Percentiles rank a stretch among this genome's conserved stretches.
Evolutionary conservation across 139 green algal genomes (phyloP).

Genomic region (Chlamydomonas eustigma): DNA sequence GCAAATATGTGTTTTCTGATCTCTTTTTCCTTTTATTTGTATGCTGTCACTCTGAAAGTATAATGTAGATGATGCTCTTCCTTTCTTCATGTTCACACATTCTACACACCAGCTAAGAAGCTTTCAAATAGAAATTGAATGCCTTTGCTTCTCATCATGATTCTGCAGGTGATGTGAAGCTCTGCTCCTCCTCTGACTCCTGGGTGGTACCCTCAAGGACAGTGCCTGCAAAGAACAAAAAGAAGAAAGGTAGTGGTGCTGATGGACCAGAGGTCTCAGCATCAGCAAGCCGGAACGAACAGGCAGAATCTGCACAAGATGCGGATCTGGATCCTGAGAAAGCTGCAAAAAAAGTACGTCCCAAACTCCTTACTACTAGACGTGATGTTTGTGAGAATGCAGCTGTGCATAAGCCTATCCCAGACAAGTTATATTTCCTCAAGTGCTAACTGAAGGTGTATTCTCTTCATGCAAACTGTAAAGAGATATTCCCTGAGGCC

Average conservation of each 20-base stretch:
- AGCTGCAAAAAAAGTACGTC: conserved; percentile 67
- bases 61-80: background rate
- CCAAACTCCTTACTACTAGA: background rate
- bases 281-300: too few relatives aligned
- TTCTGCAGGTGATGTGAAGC: conserved; percentile 29
- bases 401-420: background rate
- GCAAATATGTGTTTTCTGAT: background rate
- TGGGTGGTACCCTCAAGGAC: conserved; percentile 39
- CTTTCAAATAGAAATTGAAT: background rate
- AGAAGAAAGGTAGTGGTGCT: conserved; percentile 43
- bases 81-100: background rate
- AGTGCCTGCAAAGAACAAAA: conserved; percentile 33
- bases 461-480: background rate
- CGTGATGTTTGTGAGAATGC: background rate
- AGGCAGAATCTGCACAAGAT: background rate
- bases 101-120: background rate
- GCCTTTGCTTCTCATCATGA: background rate
- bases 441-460: background rate
- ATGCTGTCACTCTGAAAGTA: background rate
- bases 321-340: conserved; percentile 65
- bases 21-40: background rate
- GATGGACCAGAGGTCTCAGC: background rate
- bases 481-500: background rate
- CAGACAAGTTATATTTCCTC: background rate
- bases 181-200: conserved; percentile 32